phyloP scores from a whole-genome alignment of 148 eudicot genomes.

The Amaranthus palmeri region DNA sequence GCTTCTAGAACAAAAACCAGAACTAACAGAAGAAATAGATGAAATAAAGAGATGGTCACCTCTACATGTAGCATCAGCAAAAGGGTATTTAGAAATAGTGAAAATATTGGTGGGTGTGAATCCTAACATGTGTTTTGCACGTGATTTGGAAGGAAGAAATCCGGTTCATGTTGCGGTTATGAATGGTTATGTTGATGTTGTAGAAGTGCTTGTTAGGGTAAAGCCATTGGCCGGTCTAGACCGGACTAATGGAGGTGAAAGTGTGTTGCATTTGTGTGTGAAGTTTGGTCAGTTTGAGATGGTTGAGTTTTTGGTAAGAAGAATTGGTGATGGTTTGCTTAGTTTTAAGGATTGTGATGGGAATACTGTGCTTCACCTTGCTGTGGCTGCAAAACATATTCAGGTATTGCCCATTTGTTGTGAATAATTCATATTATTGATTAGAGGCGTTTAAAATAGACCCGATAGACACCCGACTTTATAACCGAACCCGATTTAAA shows the following conservation, averaged over 20 bases:
- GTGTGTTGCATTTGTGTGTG: slow-evolving; percentile 31
- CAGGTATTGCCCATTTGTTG: slow-evolving; percentile 1
- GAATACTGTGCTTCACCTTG: slow-evolving; percentile 32
- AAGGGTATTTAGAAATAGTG: slow-evolving; percentile 31
- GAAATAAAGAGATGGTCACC: slow-evolving; percentile 25
- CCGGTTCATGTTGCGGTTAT: slow-evolving; percentile 38
- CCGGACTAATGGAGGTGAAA: slow-evolving; percentile 15
- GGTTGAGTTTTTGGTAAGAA: slow-evolving; percentile 8
- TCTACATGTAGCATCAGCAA: slow-evolving; percentile 37
- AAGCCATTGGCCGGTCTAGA: slow-evolving; percentile 24
- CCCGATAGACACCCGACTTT: no score
- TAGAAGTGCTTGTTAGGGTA: slow-evolving; percentile 17
- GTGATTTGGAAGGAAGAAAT: slow-evolving; percentile 33
- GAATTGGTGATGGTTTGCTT: slow-evolving; percentile 13
- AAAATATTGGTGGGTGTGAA: neutral
- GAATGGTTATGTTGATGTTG: slow-evolving; percentile 21
- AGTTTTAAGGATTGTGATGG: slow-evolving; percentile 21
- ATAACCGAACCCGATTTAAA: no score
- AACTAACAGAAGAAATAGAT: slow-evolving; percentile 33
- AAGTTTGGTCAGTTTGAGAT: slow-evolving; percentile 15
- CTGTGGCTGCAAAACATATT: slow-evolving; percentile 16
- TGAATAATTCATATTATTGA: no score
- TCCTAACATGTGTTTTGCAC: slow-evolving; percentile 26
- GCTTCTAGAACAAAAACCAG: slow-evolving; percentile 32
- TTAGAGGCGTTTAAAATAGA: no score